A percentile compares a stretch with the other conserved stretches of the same genome.
These are phyloP conservation scores for Lanmaoa rubissima DNA, from an alignment of 768 basidiomycete species.

Conservation along the genomic window DNA sequence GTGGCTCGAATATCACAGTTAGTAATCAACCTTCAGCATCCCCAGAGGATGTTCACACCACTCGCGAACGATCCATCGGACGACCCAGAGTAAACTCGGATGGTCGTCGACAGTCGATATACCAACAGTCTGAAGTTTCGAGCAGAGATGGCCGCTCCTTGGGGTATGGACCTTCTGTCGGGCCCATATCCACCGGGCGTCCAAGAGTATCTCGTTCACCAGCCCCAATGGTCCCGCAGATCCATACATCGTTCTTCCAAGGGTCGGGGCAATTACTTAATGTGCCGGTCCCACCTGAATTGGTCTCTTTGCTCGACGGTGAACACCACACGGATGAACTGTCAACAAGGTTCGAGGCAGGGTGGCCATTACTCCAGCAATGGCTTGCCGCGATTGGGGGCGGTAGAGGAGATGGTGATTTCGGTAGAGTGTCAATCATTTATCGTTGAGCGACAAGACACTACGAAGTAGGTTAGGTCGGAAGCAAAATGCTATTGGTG, in stretches of 20 bases:
- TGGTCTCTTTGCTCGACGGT: conserved; percentile 72
- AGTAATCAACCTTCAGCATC: conserved; percentile 19
- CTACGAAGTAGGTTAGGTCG: neutral
- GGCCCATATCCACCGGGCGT: conserved; percentile 37
- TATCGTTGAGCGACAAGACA: conserved; percentile 51
- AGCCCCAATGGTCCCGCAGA: conserved; percentile 41
- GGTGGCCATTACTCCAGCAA: conserved; percentile 77
- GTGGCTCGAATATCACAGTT: conserved; percentile 23
- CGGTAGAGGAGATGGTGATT: conserved; percentile 61
- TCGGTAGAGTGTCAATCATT: conserved; percentile 75
- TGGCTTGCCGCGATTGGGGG: conserved; percentile 66
- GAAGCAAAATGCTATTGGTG: neutral
- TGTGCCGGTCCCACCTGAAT: conserved; percentile 43
- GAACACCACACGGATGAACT: conserved; percentile 93
- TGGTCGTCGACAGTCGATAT: conserved; percentile 23
- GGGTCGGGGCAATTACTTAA: conserved; percentile 23
- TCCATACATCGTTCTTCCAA: conserved; percentile 25
- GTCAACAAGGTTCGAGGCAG: conserved; percentile 75
- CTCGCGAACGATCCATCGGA: conserved; percentile 18
- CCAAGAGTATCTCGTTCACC: conserved; percentile 56
- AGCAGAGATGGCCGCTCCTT: conserved; percentile 22
- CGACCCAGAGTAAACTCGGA: conserved; percentile 32
- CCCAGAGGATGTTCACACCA: conserved; percentile 14
- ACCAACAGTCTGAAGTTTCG: conserved; percentile 24
- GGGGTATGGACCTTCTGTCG: conserved; percentile 23